A percentile compares a stretch with the other conserved stretches of the same genome.
phyloP scores from a whole-genome alignment of 768 basidiomycete species.

The Pulveroboletus sp. region DNA sequence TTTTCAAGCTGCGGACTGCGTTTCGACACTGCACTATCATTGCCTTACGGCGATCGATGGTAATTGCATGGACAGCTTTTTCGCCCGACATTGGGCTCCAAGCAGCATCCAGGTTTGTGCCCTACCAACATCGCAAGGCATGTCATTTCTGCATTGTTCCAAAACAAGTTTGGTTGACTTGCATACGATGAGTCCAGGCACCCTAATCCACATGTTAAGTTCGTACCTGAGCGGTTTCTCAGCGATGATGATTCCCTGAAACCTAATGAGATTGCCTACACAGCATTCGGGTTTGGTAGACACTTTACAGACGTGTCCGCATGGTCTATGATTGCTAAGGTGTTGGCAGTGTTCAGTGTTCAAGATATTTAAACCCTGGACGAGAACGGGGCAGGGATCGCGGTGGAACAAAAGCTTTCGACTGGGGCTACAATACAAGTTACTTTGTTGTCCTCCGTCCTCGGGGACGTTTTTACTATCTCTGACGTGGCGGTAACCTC shows the following conservation, averaged over 20 bases:
- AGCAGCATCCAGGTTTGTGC: not conserved
- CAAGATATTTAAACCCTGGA: not conserved
- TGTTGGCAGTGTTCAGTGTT: too few relatives aligned
- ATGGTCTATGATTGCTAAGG: too few relatives aligned
- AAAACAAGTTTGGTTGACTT: not conserved
- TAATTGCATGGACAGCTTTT: not conserved
- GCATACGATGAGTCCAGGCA: slow-evolving; percentile 24
- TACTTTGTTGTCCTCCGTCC: too few relatives aligned
- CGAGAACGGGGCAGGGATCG: not conserved
- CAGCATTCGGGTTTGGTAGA: not conserved
- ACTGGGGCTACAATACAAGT: not conserved
- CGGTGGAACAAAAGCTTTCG: not conserved
- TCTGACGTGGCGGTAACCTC: too few relatives aligned
- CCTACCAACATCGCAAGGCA: not conserved
- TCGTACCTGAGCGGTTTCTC: slow-evolving; percentile 36
- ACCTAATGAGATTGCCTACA: not conserved
- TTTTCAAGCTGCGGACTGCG: not conserved
- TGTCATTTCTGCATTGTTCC: not conserved
- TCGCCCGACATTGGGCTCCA: not conserved
- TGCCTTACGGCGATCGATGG: not conserved
- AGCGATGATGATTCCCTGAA: slow-evolving; percentile 13
- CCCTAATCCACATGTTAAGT: slow-evolving; percentile 33
- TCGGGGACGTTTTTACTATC: too few relatives aligned
- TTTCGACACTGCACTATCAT: not conserved
- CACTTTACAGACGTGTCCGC: too few relatives aligned